These are phyloP conservation scores for Lepidium campestre DNA, from an alignment of 441 rosid genomes.

Conservation along the genomic window DNA sequence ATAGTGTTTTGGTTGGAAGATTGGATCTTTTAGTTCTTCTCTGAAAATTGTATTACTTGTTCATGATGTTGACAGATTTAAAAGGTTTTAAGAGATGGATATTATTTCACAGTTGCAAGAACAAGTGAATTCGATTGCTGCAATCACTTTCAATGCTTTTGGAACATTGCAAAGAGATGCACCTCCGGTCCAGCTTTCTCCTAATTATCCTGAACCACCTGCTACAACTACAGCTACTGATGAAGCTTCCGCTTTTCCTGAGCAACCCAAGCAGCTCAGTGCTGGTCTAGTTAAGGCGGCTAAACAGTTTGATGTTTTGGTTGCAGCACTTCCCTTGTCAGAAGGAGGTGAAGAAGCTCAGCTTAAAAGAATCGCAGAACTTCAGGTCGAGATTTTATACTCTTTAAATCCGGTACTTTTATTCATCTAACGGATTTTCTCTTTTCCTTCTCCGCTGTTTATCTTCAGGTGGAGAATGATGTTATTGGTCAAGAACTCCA, in stretches of 20 bases:
- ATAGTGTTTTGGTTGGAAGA: too few species aligned
- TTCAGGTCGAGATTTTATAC: slow-evolving; percentile 40
- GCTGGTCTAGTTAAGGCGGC: slow-evolving; percentile 84
- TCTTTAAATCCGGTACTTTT: neutral
- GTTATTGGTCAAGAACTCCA: slow-evolving; percentile 80
- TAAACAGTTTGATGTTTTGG: slow-evolving; percentile 93
- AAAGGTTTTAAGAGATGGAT: slow-evolving; percentile 49
- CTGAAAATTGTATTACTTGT: neutral
- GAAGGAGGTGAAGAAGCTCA: slow-evolving; percentile 95
- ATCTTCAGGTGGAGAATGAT: slow-evolving; percentile 73
- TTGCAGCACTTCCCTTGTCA: slow-evolving; percentile 79
- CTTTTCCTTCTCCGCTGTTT: neutral
- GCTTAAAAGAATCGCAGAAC: slow-evolving; percentile 65
- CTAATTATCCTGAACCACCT: slow-evolving; percentile 80
- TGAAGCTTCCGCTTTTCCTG: slow-evolving; percentile 46
- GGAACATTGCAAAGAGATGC: slow-evolving; percentile 86
- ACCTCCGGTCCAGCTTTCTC: slow-evolving; percentile 75
- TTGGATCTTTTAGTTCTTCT: too few species aligned
- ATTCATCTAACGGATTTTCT: neutral
- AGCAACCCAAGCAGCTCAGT: slow-evolving; percentile 80
- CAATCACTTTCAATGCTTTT: slow-evolving; percentile 66
- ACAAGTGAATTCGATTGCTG: slow-evolving; percentile 75
- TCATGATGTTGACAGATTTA: neutral
- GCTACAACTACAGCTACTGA: slow-evolving; percentile 46
- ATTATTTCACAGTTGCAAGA: slow-evolving; percentile 94